Conservation (phyloP, 2,329 filamentous ascomycete species). For the Monosporascus sp. region DNA sequence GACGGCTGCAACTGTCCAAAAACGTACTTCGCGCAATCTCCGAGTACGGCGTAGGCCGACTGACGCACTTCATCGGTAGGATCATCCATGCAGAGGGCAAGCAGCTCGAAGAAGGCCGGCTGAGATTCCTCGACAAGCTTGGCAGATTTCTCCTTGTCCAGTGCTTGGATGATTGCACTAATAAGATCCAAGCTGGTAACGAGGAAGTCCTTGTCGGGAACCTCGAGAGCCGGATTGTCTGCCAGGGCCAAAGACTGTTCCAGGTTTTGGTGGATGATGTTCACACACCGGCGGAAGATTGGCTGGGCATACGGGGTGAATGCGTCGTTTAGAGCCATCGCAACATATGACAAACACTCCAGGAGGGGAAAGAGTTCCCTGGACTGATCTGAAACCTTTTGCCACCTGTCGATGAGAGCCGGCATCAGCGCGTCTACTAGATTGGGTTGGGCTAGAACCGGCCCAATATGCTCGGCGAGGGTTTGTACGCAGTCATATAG, state of each 20-base stretch:
- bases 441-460: slow-evolving; percentile 71
- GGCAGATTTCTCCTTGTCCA: slow-evolving; percentile 68
- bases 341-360: slow-evolving; percentile 95
- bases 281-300: slow-evolving; percentile 83
- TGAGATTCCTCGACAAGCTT: slow-evolving; percentile 71
- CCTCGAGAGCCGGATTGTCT: slow-evolving; percentile 63
- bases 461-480: slow-evolving; percentile 83
- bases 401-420: slow-evolving; percentile 81
- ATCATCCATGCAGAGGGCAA: slow-evolving; percentile 90
- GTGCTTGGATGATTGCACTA: slow-evolving; percentile 87
- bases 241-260: slow-evolving; percentile 70
- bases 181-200: slow-evolving; percentile 91
- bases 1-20: slow-evolving; percentile 74
- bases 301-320: slow-evolving; percentile 83
- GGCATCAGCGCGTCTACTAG: slow-evolving; percentile 89
- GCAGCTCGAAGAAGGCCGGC: slow-evolving; percentile 82
- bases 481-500: slow-evolving; percentile 98
- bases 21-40: slow-evolving; percentile 90
- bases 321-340: slow-evolving; percentile 72
- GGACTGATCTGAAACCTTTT: slow-evolving; percentile 80
- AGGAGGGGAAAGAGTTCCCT: slow-evolving; percentile 89
- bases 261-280: slow-evolving; percentile 87
- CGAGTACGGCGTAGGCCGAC: slow-evolving; percentile 89
- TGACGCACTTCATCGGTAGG: slow-evolving; percentile 87
- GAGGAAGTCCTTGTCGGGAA: slow-evolving; percentile 93